Conservation (phyloP, 306 rosid genomes). For the Aeschynomene evenia region DNA sequence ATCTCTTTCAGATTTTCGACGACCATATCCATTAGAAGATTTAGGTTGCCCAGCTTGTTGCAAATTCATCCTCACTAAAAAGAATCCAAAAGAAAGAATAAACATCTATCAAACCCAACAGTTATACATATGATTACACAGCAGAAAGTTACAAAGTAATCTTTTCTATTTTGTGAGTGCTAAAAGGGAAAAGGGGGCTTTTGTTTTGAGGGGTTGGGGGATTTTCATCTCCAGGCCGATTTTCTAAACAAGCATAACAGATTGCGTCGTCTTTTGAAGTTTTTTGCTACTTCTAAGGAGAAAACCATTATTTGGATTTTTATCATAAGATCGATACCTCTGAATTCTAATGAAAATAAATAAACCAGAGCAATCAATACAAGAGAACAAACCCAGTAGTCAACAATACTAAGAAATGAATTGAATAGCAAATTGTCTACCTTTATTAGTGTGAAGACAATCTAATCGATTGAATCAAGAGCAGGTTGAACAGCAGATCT, state of each 20-base stretch:
- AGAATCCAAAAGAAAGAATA: background rate
- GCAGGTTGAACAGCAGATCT: slow-evolving; percentile 19
- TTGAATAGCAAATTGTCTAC: slow-evolving; percentile 19
- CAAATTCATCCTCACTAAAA: slow-evolving; percentile 58
- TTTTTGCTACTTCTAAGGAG: background rate
- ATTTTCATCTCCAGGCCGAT: background rate
- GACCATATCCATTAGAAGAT: slow-evolving; percentile 78
- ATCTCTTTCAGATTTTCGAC: slow-evolving; percentile 75
- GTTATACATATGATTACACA: background rate
- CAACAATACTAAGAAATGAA: background rate
- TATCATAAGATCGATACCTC: background rate
- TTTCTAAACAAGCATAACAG: background rate
- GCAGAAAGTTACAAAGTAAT: background rate
- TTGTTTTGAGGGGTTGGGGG: too few species aligned
- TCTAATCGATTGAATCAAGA: slow-evolving; percentile 8
- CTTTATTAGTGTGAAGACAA: slow-evolving; percentile 26
- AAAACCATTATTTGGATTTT: background rate
- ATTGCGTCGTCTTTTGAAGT: background rate
- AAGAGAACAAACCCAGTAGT: background rate
- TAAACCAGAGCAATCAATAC: background rate
- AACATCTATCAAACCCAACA: background rate
- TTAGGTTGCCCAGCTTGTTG: slow-evolving; percentile 63
- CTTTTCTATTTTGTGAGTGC: too few species aligned
- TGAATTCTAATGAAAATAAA: background rate
- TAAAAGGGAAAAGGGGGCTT: too few species aligned